Evolutionary conservation across 352 stramenopile species (phyloP).

Genomic region (Pythium rhizo-oryzae): DNA sequence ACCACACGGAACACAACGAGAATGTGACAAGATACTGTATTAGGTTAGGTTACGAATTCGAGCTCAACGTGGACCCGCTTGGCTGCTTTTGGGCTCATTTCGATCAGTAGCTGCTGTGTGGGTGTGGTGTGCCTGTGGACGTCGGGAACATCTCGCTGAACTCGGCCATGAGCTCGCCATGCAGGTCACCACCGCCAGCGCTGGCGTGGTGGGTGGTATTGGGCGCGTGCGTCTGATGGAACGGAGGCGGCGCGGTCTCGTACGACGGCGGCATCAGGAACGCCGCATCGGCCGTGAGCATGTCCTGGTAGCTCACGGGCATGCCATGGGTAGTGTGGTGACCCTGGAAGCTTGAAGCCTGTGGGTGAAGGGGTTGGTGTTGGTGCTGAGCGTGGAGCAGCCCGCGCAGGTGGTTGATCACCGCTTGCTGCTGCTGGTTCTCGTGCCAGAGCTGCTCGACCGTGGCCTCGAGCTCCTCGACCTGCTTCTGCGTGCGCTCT

Average conservation of each 20-base stretch:
- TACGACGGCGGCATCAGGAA: background rate
- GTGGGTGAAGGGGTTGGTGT: slow-evolving; percentile 2
- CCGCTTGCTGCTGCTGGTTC: slow-evolving; percentile 57
- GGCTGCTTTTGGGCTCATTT: no score
- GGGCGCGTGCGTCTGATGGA: no score
- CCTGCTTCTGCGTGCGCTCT: slow-evolving; percentile 53
- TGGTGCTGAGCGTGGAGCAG: slow-evolving; percentile 34
- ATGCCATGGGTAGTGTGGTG: background rate
- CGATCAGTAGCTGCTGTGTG: background rate
- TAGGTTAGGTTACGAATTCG: no score
- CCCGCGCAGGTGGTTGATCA: slow-evolving; percentile 24
- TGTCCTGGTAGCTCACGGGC: background rate
- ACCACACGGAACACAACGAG: background rate
- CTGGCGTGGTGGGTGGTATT: no score
- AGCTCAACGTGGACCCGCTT: no score
- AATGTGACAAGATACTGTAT: background rate
- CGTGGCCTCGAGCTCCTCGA: slow-evolving; percentile 50
- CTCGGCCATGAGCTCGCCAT: background rate
- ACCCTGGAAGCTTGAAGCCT: background rate
- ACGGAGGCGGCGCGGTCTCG: no score
- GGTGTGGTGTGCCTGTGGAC: background rate
- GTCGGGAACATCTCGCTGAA: slow-evolving; percentile 3
- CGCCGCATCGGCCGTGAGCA: background rate
- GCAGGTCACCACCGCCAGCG: background rate
- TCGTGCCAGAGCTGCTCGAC: slow-evolving; percentile 58